phyloP scores from a whole-genome alignment of 2,329 filamentous ascomycete species.

The Lasiodiplodia theobromae region DNA sequence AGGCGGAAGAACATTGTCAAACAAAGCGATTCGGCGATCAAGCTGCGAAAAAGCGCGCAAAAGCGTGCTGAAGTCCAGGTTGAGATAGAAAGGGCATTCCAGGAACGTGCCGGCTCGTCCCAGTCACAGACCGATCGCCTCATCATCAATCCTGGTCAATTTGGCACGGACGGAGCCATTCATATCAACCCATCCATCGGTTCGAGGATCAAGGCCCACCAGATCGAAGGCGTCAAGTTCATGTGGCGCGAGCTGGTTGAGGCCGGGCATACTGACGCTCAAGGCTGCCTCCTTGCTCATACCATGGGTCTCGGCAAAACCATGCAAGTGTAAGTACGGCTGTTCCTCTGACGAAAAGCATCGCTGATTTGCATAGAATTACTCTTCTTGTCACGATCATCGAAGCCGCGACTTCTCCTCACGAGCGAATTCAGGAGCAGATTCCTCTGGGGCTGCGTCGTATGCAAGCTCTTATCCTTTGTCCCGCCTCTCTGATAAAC shows the following conservation, averaged over 20 bases:
- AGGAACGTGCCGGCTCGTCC: slow-evolving; percentile 8
- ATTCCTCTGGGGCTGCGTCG: slow-evolving; percentile 70
- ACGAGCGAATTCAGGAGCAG: slow-evolving; percentile 66
- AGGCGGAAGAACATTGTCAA: slow-evolving; percentile 57
- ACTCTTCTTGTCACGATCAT: slow-evolving; percentile 79
- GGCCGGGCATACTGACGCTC: slow-evolving; percentile 59
- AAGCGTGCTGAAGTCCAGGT: slow-evolving; percentile 61
- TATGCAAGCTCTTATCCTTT: slow-evolving; percentile 70
- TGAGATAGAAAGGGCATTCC: slow-evolving; percentile 28
- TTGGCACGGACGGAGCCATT: slow-evolving; percentile 66
- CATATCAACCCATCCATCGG: slow-evolving; percentile 72
- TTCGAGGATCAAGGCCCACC: slow-evolving; percentile 75
- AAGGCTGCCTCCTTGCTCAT: slow-evolving; percentile 85
- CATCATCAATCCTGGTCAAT: slow-evolving; percentile 72
- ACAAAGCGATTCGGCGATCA: slow-evolving; percentile 43
- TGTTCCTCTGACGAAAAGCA: background rate
- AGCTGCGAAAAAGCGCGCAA: slow-evolving; percentile 62
- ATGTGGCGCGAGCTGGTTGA: slow-evolving; percentile 85
- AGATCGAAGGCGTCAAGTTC: slow-evolving; percentile 82
- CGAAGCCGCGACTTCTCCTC: slow-evolving; percentile 67
- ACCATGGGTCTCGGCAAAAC: slow-evolving; percentile 94
- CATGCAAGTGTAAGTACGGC: slow-evolving; percentile 72
- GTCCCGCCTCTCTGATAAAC: slow-evolving; percentile 74
- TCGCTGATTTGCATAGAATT: slow-evolving; percentile 56
- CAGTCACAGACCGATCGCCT: slow-evolving; percentile 42